These are phyloP conservation scores for Asterophora lycoperdoides DNA, from an alignment of 768 basidiomycete species.

Conservation along the genomic window DNA sequence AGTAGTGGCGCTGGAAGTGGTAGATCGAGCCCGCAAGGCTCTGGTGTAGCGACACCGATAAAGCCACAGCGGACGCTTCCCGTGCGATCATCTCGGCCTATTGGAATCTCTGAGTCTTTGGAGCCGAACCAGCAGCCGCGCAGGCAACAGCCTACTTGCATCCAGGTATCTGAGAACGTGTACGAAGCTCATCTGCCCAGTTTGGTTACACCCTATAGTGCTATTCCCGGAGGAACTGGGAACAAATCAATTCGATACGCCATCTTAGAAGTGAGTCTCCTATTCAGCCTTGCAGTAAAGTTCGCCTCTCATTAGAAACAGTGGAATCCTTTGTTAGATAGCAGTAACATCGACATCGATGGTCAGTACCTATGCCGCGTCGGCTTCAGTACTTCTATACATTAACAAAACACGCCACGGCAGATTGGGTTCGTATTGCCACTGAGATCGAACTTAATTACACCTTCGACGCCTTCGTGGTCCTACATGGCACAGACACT, in stretches of 20 bases:
- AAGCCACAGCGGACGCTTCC: constrained; percentile 38
- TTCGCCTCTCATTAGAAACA: constrained; percentile 27
- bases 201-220: constrained; percentile 73
- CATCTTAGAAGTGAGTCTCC: constrained; percentile 63
- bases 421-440: constrained; percentile 89
- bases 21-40: constrained; percentile 44
- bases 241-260: constrained; percentile 79
- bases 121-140: constrained; percentile 23
- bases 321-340: constrained; percentile 88
- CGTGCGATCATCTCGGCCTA: constrained; percentile 70
- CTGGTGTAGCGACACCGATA: constrained; percentile 19
- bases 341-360: constrained; percentile 81
- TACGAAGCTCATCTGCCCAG: constrained; percentile 74
- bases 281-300: constrained; percentile 5
- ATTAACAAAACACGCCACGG: constrained; percentile 1
- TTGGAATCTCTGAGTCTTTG: constrained; percentile 43
- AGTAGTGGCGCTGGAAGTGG: constrained; percentile 45
- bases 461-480: constrained; percentile 84
- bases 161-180: constrained; percentile 53
- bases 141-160: constrained; percentile 34
- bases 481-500: constrained; percentile 89
- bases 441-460: constrained; percentile 94
- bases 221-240: constrained; percentile 52
- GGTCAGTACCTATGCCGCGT: constrained; percentile 37
- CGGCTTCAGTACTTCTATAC: neutral